These are phyloP conservation scores for Arthrobotrys conoides DNA, from an alignment of 2,329 filamentous ascomycete genomes.

Conservation along the genomic window DNA sequence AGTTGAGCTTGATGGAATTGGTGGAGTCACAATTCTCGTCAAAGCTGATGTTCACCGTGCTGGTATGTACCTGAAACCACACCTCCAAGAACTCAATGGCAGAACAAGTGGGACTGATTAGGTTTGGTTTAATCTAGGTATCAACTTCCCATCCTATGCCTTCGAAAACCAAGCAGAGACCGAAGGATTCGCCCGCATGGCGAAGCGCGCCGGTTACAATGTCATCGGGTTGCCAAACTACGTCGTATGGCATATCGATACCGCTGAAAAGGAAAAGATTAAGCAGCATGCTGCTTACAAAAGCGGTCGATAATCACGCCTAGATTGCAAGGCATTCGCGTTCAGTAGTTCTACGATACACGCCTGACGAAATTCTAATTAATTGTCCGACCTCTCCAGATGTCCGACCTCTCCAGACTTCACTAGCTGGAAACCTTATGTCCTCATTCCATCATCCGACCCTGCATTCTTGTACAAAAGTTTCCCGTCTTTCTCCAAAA, in stretches of 20 bases:
- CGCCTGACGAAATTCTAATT: constrained; percentile 11
- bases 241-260: constrained; percentile 98
- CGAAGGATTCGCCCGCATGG: constrained; percentile 99
- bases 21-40: constrained; percentile 96
- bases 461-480: constrained; percentile 45
- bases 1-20: constrained; percentile 92
- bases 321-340: neutral
- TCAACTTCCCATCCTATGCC: constrained; percentile 96
- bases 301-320: neutral
- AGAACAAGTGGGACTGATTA: neutral
- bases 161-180: constrained; percentile 99
- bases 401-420: neutral
- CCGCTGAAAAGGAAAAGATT: constrained; percentile 89
- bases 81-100: neutral
- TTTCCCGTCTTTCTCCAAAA: constrained; percentile 1
- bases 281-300: constrained; percentile 61
- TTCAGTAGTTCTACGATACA: neutral
- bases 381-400: neutral
- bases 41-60: constrained; percentile 98
- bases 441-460: neutral
- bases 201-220: constrained; percentile 91
- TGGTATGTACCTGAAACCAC: constrained; percentile 72
- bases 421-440: neutral
- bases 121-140: constrained; percentile 72
- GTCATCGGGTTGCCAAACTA: constrained; percentile 96